These are phyloP conservation scores for Fragaria vesca DNA, from an alignment of 306 rosid genomes.

Conservation along the genomic window DNA sequence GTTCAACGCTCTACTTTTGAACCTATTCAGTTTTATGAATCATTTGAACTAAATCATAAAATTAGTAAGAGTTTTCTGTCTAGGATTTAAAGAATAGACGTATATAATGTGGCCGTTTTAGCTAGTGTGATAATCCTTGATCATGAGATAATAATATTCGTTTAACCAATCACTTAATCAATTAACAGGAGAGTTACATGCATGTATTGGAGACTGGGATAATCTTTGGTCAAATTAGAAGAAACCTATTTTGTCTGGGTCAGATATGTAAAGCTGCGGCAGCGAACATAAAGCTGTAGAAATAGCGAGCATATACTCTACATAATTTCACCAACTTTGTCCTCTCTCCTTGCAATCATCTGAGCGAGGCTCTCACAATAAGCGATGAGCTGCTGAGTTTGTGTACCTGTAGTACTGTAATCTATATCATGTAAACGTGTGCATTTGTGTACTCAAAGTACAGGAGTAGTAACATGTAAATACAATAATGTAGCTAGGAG, in stretches of 20 bases:
- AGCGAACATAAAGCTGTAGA: background rate
- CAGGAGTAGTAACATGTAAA: background rate
- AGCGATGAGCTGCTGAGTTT: too few relatives aligned
- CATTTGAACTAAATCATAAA: background rate
- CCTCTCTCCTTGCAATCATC: background rate
- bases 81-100: background rate
- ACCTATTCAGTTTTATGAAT: background rate
- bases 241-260: conserved; percentile 3
- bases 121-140: background rate
- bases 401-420: background rate
- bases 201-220: background rate
- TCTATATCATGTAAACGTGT: background rate
- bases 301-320: background rate
- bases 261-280: background rate
- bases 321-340: background rate
- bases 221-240: background rate
- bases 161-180: background rate
- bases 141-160: background rate
- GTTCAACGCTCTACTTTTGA: background rate
- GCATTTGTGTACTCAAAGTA: background rate
- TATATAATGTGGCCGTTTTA: background rate
- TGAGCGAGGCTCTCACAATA: too few relatives aligned
- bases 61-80: background rate
- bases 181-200: background rate
- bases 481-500: background rate